phyloP scores from a whole-genome alignment of 2,329 filamentous ascomycete species.

The Pseudogymnoascus sp. region DNA sequence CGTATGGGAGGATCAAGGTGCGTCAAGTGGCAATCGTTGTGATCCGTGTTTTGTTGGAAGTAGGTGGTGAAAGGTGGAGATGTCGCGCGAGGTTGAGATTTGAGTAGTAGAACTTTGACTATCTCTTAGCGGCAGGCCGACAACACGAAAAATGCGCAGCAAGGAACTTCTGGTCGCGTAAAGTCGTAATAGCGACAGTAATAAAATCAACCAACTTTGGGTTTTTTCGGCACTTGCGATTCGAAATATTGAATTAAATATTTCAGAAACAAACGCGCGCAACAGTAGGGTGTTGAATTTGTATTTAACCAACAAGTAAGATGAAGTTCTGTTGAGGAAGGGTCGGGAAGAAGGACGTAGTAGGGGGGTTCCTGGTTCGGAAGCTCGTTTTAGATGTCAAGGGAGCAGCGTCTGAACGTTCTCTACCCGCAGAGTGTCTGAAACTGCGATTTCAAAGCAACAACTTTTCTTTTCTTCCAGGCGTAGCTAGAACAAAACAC shows the following conservation, averaged over 20 bases:
- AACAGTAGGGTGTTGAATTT: background rate
- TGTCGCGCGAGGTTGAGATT: slow-evolving; percentile 9
- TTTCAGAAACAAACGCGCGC: background rate
- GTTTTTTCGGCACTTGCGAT: background rate
- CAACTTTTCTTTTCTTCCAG: background rate
- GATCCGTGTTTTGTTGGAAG: slow-evolving; percentile 3
- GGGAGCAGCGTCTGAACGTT: background rate
- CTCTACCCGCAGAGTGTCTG: background rate
- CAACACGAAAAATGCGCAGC: background rate
- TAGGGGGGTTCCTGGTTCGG: background rate
- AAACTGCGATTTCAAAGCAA: background rate
- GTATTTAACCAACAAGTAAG: background rate
- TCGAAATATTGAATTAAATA: too few species aligned
- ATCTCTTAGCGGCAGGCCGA: slow-evolving; percentile 5
- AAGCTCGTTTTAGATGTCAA: background rate
- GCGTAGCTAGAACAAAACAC: background rate
- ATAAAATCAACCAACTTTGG: background rate
- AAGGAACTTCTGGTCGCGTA: background rate
- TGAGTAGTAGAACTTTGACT: slow-evolving; percentile 9
- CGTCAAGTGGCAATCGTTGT: background rate
- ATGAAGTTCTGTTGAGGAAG: background rate
- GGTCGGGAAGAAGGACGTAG: background rate
- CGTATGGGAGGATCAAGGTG: background rate
- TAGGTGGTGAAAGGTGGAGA: background rate
- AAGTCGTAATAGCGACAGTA: background rate